A percentile compares a stretch with the other conserved stretches of the same genome.
phyloP scores from a whole-genome alignment of 2,329 filamentous ascomycete species.

The Chaetomium globosum region DNA sequence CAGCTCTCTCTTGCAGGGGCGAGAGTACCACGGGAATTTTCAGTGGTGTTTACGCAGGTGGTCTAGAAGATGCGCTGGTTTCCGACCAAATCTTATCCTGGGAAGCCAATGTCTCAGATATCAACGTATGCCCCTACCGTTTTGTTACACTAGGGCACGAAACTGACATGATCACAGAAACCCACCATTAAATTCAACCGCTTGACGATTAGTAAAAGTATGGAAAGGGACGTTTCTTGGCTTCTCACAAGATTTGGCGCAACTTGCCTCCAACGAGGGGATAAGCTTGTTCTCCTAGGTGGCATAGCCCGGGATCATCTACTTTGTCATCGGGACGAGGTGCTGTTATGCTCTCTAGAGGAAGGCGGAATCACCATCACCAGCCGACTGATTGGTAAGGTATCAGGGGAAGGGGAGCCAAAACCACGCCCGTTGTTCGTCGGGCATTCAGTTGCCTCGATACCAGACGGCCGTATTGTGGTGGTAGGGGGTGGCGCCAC shows the following conservation, averaged over 20 bases:
- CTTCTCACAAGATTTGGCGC: conserved; percentile 50
- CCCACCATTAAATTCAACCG: conserved; percentile 40
- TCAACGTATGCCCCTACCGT: conserved; percentile 41
- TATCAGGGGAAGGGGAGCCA: background rate
- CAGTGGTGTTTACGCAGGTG: conserved; percentile 69
- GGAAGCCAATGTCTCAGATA: conserved; percentile 52
- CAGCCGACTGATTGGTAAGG: conserved; percentile 32
- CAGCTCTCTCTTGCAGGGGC: conserved; percentile 41
- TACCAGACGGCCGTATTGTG: conserved; percentile 55
- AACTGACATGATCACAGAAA: conserved; percentile 28
- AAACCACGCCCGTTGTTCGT: conserved; percentile 65
- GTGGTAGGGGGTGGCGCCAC: conserved; percentile 80
- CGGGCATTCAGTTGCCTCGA: conserved; percentile 62
- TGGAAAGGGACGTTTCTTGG: conserved; percentile 18
- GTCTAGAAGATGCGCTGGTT: conserved; percentile 68
- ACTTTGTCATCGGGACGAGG: conserved; percentile 54
- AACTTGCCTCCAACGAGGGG: conserved; percentile 39
- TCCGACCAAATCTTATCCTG: conserved; percentile 66
- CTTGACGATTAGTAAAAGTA: background rate
- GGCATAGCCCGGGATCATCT: conserved; percentile 49
- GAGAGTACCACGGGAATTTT: conserved; percentile 40
- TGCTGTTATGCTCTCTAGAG: conserved; percentile 48
- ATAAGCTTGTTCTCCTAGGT: conserved; percentile 46
- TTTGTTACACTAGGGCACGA: conserved; percentile 13
- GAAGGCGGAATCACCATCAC: conserved; percentile 37